A percentile compares a stretch with the other conserved stretches of the same genome.
These are phyloP conservation scores for Zoysia japonica DNA, from an alignment of 176 grass and related monocot species.

Conservation along the genomic window DNA sequence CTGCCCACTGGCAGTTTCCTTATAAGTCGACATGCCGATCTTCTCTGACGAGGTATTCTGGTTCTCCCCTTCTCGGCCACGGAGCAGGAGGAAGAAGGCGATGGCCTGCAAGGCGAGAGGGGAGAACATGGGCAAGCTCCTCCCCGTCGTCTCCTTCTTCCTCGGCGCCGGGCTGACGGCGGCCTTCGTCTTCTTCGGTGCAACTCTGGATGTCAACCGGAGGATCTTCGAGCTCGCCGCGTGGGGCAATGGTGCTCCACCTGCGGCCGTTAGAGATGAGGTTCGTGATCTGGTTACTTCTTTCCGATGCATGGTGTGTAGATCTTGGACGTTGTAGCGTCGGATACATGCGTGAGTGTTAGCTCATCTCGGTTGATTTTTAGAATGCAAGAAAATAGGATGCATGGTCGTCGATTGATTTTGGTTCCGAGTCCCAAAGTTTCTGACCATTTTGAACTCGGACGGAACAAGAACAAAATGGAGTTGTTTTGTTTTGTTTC, in stretches of 20 bases:
- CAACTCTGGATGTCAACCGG: constrained; percentile 34
- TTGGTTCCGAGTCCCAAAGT: neutral
- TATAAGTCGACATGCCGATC: constrained; percentile 35
- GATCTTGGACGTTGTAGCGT: neutral
- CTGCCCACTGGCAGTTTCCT: constrained; percentile 8
- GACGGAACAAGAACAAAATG: neutral
- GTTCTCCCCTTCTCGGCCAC: neutral
- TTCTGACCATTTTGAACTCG: neutral
- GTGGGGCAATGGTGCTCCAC: constrained; percentile 30
- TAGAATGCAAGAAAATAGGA: neutral
- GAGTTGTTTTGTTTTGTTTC: neutral
- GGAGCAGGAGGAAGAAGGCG: constrained; percentile 12
- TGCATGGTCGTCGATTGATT: neutral
- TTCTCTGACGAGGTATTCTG: constrained; percentile 15
- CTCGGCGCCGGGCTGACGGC: constrained; percentile 36
- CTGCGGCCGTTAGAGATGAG: constrained; percentile 2
- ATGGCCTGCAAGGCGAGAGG: constrained; percentile 42
- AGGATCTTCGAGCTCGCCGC: constrained; percentile 30
- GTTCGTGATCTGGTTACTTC: constrained; percentile 26
- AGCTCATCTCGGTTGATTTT: neutral
- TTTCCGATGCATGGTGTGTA: neutral
- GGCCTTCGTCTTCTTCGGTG: constrained; percentile 37
- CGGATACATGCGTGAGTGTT: neutral
- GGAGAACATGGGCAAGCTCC: constrained; percentile 29
- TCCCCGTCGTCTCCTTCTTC: constrained; percentile 47